Evolutionary conservation across 495 filamentous ascomycete genomes (phyloP).

Genomic region (Penicillium waksmanii): DNA sequence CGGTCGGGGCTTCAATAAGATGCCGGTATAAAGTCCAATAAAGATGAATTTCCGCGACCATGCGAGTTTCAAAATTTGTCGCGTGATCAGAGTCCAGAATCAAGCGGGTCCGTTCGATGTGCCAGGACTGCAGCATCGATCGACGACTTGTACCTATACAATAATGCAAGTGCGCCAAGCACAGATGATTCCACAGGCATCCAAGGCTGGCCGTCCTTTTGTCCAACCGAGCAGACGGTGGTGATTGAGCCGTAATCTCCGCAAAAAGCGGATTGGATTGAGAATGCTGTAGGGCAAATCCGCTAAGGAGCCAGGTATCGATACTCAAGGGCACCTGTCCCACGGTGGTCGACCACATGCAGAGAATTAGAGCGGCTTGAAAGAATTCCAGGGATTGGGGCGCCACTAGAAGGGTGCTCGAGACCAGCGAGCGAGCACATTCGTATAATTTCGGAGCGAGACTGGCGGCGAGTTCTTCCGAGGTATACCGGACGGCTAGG

Average conservation of each 20-base stretch:
- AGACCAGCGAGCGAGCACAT: slow-evolving; percentile 40
- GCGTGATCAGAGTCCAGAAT: slow-evolving; percentile 43
- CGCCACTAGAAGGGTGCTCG: slow-evolving; percentile 35
- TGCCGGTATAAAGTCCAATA: slow-evolving; percentile 50
- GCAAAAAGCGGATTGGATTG: slow-evolving; percentile 43
- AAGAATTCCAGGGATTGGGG: slow-evolving; percentile 51
- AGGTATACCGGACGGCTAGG: slow-evolving; percentile 49
- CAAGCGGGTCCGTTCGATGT: slow-evolving; percentile 41
- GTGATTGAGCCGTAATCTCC: slow-evolving; percentile 21
- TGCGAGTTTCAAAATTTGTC: slow-evolving; percentile 50
- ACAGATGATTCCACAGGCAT: slow-evolving; percentile 53
- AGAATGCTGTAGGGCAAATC: slow-evolving; percentile 49
- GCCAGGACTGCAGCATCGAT: slow-evolving; percentile 40
- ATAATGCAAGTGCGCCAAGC: slow-evolving; percentile 50
- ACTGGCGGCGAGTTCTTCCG: slow-evolving; percentile 38
- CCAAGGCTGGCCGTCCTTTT: slow-evolving; percentile 30
- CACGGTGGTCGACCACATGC: slow-evolving; percentile 54
- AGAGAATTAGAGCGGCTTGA: slow-evolving; percentile 45
- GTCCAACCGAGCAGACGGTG: slow-evolving; percentile 12
- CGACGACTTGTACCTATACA: slow-evolving; percentile 49
- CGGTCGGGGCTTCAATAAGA: slow-evolving; percentile 26
- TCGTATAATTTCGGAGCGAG: slow-evolving; percentile 45
- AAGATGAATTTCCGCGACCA: slow-evolving; percentile 49
- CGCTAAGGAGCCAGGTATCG: slow-evolving; percentile 52
- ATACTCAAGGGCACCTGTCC: slow-evolving; percentile 50